Evolutionary conservation across 1,139 yeast species (phyloP).

Genomic region (Hyphopichia wangnamkhiaoensis): DNA sequence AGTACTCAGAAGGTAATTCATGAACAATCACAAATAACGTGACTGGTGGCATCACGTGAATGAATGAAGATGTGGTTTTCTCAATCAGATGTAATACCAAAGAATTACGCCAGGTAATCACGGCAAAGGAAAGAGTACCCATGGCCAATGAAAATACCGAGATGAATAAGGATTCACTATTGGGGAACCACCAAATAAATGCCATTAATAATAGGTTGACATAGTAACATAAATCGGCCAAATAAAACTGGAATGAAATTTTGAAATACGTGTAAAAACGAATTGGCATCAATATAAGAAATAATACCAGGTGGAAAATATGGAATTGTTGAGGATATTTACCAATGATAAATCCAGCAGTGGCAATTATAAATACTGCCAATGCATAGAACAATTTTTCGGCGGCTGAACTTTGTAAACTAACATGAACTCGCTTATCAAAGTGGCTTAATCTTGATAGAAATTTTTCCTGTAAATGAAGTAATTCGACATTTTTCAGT

Average conservation of each 20-base stretch:
- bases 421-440: slow-evolving; percentile 55
- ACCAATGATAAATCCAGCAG: slow-evolving; percentile 78
- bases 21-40: slow-evolving; percentile 88
- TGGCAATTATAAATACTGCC: slow-evolving; percentile 67
- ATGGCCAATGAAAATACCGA: slow-evolving; percentile 84
- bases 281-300: slow-evolving; percentile 74
- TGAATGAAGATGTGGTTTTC: slow-evolving; percentile 89
- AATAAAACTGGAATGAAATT: slow-evolving; percentile 75
- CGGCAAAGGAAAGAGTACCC: slow-evolving; percentile 93
- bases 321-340: slow-evolving; percentile 77
- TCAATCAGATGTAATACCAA: slow-evolving; percentile 89
- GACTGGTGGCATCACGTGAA: slow-evolving; percentile 88
- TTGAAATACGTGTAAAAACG: slow-evolving; percentile 82
- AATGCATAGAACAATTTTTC: slow-evolving; percentile 83
- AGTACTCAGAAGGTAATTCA: slow-evolving; percentile 60
- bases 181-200: slow-evolving; percentile 82
- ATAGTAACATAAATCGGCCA: slow-evolving; percentile 93
- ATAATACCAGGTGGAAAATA: slow-evolving; percentile 65
- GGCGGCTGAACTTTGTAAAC: slow-evolving; percentile 58
- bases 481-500: slow-evolving; percentile 23
- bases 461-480: slow-evolving; percentile 34
- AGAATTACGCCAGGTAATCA: slow-evolving; percentile 94
- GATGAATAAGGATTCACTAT: slow-evolving; percentile 68
- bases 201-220: slow-evolving; percentile 71
- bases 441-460: slow-evolving; percentile 50